phyloP scores from a whole-genome alignment of 1,139 yeast species.

The Blastobotrys raffinosifermentans region DNA sequence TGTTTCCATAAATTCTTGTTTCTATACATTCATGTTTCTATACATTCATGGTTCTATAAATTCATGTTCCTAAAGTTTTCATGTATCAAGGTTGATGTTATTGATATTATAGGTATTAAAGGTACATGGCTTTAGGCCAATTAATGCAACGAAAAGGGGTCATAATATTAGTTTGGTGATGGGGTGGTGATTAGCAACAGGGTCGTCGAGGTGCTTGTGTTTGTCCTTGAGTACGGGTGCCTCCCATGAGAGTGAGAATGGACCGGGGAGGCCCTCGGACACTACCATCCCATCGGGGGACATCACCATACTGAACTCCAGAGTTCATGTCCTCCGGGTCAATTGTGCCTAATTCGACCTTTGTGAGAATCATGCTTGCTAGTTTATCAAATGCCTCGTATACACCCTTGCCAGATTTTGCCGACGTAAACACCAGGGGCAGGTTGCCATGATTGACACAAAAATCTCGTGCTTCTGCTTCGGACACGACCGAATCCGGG shows the following conservation, averaged over 20 bases:
- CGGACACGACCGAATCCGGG: conserved; percentile 29
- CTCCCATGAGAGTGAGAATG: conserved; percentile 12
- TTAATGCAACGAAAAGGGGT: too few relatives aligned
- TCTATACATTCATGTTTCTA: too few relatives aligned
- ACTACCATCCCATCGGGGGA: conserved; percentile 35
- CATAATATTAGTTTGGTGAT: too few relatives aligned
- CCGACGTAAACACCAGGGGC: conserved; percentile 40
- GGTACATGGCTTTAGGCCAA: too few relatives aligned
- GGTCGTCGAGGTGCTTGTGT: too few relatives aligned
- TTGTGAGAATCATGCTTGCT: conserved; percentile 37
- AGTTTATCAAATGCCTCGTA: conserved; percentile 51
- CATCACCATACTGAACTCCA: conserved; percentile 46
- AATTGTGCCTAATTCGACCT: conserved; percentile 40
- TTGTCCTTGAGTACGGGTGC: conserved; percentile 4
- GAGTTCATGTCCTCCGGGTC: conserved; percentile 40
- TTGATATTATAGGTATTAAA: too few relatives aligned
- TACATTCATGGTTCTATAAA: too few relatives aligned
- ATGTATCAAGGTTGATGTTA: too few relatives aligned
- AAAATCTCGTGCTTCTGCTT: conserved; percentile 33
- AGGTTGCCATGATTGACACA: conserved; percentile 30
- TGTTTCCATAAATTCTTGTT: too few relatives aligned
- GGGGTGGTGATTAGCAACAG: too few relatives aligned
- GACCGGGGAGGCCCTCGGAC: conserved; percentile 11
- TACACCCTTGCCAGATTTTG: conserved; percentile 56
- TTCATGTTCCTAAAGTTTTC: too few relatives aligned